Evolutionary conservation across 2,329 filamentous ascomycete genomes (phyloP).

Genomic region (Apiospora hydei): DNA sequence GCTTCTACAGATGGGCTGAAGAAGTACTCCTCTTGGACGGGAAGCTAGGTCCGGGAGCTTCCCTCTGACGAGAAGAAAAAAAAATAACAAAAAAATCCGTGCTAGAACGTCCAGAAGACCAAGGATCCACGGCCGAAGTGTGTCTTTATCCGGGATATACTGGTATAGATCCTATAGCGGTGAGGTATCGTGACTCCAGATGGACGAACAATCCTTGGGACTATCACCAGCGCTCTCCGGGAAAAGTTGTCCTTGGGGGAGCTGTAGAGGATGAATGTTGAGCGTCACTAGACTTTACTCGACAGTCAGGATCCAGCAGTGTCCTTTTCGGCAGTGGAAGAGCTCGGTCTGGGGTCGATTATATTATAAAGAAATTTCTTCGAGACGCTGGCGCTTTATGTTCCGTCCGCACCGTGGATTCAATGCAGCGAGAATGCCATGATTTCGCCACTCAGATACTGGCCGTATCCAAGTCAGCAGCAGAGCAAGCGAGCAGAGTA

Average conservation of each 20-base stretch:
- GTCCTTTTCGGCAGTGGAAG: not conserved
- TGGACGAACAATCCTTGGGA: conserved; percentile 16
- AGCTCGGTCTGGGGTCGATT: conserved; percentile 19
- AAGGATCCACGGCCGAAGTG: conserved; percentile 26
- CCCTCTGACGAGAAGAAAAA: conserved; percentile 13
- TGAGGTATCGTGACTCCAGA: conserved; percentile 25
- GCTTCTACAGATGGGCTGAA: conserved; percentile 22
- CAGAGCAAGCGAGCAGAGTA: conserved; percentile 22
- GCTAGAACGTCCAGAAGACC: conserved; percentile 25
- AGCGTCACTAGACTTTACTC: conserved; percentile 21
- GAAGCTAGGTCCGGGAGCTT: conserved; percentile 10
- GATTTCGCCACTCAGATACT: conserved; percentile 28
- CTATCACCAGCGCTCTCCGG: conserved; percentile 12
- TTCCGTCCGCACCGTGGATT: conserved; percentile 14
- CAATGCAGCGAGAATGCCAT: conserved; percentile 4
- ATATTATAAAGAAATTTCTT: conserved; percentile 21
- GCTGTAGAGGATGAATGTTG: conserved; percentile 14
- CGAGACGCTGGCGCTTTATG: conserved; percentile 23
- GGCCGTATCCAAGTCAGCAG: conserved; percentile 21
- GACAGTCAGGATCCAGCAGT: conserved; percentile 16
- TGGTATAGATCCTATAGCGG: conserved; percentile 27
- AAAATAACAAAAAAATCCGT: not conserved
- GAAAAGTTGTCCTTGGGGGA: conserved; percentile 6
- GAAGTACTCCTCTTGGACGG: conserved; percentile 18
- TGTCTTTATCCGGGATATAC: conserved; percentile 29